Conservation (phyloP, 1,284 basidiomycete genomes). For the Trametes pubescens region DNA sequence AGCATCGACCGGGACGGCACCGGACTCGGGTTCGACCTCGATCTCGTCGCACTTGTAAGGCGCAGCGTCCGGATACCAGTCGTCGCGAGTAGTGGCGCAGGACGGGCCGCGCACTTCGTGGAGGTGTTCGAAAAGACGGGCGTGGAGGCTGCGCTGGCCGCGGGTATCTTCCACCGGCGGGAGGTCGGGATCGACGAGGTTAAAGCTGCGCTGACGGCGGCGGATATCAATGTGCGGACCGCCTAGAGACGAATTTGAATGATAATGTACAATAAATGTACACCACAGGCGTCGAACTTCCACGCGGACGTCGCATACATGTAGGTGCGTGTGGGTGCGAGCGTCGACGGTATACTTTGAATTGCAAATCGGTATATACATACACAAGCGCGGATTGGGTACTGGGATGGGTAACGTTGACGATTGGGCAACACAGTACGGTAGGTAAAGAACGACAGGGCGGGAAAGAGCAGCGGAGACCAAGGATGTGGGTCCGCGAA, state of each 20-base stretch:
- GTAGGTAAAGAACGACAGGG: conserved; percentile 22
- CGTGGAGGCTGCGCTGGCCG: conserved; percentile 94
- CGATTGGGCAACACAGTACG: conserved; percentile 28
- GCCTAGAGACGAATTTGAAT: conserved; percentile 9
- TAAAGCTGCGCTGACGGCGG: conserved; percentile 63
- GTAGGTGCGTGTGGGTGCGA: conserved; percentile 6
- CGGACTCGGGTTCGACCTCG: conserved; percentile 92
- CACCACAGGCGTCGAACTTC: neutral
- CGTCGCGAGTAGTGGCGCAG: conserved; percentile 95
- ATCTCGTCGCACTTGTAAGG: conserved; percentile 83
- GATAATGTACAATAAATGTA: conserved; percentile 17
- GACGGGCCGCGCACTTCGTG: conserved; percentile 83
- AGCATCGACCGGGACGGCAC: conserved; percentile 97
- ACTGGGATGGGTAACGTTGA: conserved; percentile 5
- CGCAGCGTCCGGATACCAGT: conserved; percentile 88
- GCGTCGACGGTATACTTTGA: conserved; percentile 16
- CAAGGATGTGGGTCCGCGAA: conserved; percentile 2
- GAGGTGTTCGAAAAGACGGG: conserved; percentile 83
- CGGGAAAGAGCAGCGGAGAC: conserved; percentile 17
- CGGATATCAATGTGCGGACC: conserved; percentile 57
- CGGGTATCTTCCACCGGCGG: conserved; percentile 96
- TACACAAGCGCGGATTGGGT: conserved; percentile 27
- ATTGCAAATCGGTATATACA: conserved; percentile 29
- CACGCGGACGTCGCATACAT: neutral
- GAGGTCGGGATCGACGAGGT: conserved; percentile 83